Base-by-base conservation (phyloP, 2,329 filamentous ascomycete genomes). In the Trichophyton benhamiae region DNA sequence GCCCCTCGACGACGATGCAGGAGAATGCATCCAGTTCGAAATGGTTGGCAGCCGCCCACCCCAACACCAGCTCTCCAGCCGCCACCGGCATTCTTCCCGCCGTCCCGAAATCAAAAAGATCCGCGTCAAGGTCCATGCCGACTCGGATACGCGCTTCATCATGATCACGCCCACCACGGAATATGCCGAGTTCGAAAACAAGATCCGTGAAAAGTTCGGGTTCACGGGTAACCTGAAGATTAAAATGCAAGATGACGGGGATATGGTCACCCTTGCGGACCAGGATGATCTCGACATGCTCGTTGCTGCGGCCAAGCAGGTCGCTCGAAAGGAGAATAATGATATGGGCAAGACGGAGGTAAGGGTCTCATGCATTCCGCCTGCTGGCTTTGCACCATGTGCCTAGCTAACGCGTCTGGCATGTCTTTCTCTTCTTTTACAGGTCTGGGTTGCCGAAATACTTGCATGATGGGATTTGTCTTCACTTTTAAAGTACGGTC, bases 281-380 rank as follows among this genome's bases (percentile, higher is more conserved):
- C 89, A 96, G 74, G 94, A 99, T 70, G 94, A 99, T 76, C 76
- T 96, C 65, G 91, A 97, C 58, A 88, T 96, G 84, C 85, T 89
- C 30, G 80, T 97, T 60, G 82, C 83, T 72, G 82, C 79, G 55
- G 85, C 86, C 5, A 88, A 84, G 73, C 82, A 82, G 58, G 77
- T 78, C 63, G 91, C 88, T 57, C 83, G 80, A 75, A 88, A 83
- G 73, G 87, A 92, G 71, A 83, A 85, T 68, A 80, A 82, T 65
- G 91, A 95, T 65, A 87, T 91, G 78, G 91, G 89, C 59, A 96
- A 96, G 82, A 85, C 96, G 84, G 94, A 97, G 84, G 90, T 96
- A 74, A 82, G 88, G 79, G 64, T 63, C 62, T 49, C 57, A 8
- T 58, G 53, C 36, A 57, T 57, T 52, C 46, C 46, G 20, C 46